Evolutionary conservation across 192 early-diverging fungal genomes (phyloP), one percentile per base, ranked within the genome.

Genomic region (Linderina pennispora): DNA sequence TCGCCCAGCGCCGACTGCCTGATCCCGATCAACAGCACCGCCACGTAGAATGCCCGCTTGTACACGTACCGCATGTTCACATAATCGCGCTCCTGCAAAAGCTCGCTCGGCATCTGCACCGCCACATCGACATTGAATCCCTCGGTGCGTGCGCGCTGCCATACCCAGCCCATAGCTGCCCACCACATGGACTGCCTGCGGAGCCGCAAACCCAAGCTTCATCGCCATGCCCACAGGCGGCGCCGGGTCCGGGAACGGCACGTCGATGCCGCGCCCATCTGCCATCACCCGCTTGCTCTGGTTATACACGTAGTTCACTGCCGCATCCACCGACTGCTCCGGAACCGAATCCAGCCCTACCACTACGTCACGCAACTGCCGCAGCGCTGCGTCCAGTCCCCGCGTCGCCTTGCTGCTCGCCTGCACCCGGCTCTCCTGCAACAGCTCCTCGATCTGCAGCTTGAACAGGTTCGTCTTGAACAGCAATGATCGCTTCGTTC

Each of bases 1-100:
- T 83, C 73, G 8, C 50, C 58, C n/a, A 75, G 56, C 17, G 74
- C 70, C 20, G 71, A 63, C 40, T 33, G 84, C 32, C 51, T 46
- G 45, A 73, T 26, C 18, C 43, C 55, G 15, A 40, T 26, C 7
- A 41, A 36, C 8, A 94, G 58, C 18, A 88, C 73, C 1, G 92
- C 75, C 28, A 97, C 68, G 62, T 93, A 98, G 49, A 86, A 94
- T 6, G 94, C 89, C 23, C 94, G 81, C 55, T 98, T 98, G 78
- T 96, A 81, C 57, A 92, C 89, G 67, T 98, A 98, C 36, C 96
- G 74, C 59, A 85, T 80, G 74, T 98, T 96, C 52, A 94, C 63
- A 55, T 87, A 79, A 58, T 98, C 96, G 58, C 95, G 92, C 40
- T 97, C 91, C 53, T 87, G 84, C 63, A 96, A 89, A 25, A 94